A percentile compares a stretch with the other conserved stretches of the same genome.
These are phyloP conservation scores for Boletus pseudo-olivaceus DNA, from an alignment of 768 basidiomycete species.

Conservation along the genomic window DNA sequence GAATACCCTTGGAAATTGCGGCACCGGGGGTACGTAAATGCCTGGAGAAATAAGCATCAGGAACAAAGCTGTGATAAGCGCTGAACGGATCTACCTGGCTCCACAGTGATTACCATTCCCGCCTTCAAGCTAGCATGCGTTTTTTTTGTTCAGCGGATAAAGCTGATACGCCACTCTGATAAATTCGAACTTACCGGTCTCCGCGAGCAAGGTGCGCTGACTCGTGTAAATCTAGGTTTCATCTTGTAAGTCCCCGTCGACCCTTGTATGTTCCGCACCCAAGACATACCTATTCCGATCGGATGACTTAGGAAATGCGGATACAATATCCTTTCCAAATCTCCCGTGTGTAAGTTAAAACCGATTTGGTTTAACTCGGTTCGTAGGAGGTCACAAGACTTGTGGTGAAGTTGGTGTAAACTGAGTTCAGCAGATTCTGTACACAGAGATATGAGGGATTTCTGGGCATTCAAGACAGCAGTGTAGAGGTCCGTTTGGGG, in stretches of 20 bases:
- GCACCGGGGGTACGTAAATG: slow-evolving; percentile 80
- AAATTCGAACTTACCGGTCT: slow-evolving; percentile 41
- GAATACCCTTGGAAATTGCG: slow-evolving; percentile 80
- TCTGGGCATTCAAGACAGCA: slow-evolving; percentile 71
- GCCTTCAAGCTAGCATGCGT: slow-evolving; percentile 51
- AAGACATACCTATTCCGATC: slow-evolving; percentile 74
- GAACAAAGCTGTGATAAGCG: not conserved
- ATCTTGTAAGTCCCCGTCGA: slow-evolving; percentile 10
- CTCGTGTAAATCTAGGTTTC: slow-evolving; percentile 78
- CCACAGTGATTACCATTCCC: slow-evolving; percentile 92
- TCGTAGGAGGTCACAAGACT: slow-evolving; percentile 63
- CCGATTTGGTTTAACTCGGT: slow-evolving; percentile 69
- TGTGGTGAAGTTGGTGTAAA: slow-evolving; percentile 74
- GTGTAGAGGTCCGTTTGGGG: slow-evolving; percentile 85
- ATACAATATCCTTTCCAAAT: slow-evolving; percentile 73
- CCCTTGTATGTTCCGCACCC: not conserved
- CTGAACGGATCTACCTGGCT: slow-evolving; percentile 56
- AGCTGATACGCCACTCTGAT: not conserved
- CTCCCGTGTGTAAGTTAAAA: slow-evolving; percentile 41
- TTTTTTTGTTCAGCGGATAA: slow-evolving; percentile 6
- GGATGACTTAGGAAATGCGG: slow-evolving; percentile 93
- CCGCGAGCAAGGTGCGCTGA: slow-evolving; percentile 58
- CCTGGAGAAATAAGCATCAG: slow-evolving; percentile 39
- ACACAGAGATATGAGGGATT: slow-evolving; percentile 60
- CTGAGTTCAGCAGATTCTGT: slow-evolving; percentile 53